Conservation (phyloP, 1,139 yeast species). For the Eremothecium cymbalariae region DNA sequence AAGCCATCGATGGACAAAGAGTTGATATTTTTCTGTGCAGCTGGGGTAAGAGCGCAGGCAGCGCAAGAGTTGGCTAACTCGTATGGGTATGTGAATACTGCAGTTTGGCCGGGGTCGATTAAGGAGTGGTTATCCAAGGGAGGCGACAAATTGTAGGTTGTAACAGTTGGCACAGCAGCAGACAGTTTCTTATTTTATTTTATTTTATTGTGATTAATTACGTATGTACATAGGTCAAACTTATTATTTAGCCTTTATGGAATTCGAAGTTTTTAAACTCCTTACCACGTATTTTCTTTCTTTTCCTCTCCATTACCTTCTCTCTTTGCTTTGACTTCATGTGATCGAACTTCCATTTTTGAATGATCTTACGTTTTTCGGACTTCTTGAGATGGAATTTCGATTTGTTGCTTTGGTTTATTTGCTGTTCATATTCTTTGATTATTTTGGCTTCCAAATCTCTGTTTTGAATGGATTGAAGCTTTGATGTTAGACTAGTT, state of each 20-base stretch:
- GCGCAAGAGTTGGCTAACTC: constrained; percentile 89
- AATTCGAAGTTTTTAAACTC: constrained; percentile 78
- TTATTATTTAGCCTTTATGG: constrained; percentile 25
- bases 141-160: constrained; percentile 18
- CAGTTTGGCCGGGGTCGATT: constrained; percentile 75
- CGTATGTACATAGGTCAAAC: constrained; percentile 1
- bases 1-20: constrained; percentile 70
- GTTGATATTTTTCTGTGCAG: constrained; percentile 83
- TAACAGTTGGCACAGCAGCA: neutral
- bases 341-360: constrained; percentile 77
- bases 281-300: constrained; percentile 87
- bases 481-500: constrained; percentile 61
- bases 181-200: constrained; percentile 1
- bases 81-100: constrained; percentile 74
- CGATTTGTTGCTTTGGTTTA: constrained; percentile 30
- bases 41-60: constrained; percentile 84
- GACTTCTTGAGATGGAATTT: constrained; percentile 63
- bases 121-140: constrained; percentile 67
- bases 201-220: neutral
- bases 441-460: constrained; percentile 67
- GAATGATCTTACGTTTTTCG: constrained; percentile 76
- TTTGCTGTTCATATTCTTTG: constrained; percentile 34
- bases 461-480: constrained; percentile 67
- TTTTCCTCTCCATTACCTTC: constrained; percentile 83
- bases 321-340: constrained; percentile 82